Percentiles rank a stretch among this genome's conserved stretches.
Evolutionary conservation across 202 grass and related monocot genomes (phyloP).

Genomic region (Schoenoplectus triqueter): DNA sequence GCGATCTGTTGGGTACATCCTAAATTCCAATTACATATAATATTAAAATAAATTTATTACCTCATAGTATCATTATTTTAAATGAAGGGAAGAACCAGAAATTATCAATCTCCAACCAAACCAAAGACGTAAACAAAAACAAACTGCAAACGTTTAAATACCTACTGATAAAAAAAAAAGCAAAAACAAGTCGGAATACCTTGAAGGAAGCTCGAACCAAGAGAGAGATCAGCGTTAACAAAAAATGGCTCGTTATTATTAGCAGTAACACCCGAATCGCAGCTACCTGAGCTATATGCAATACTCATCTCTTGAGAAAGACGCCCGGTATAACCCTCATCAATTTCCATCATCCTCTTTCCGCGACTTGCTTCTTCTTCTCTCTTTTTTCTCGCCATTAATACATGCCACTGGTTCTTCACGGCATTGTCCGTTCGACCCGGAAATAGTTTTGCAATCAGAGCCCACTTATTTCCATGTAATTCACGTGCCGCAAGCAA

Average conservation of each 20-base stretch:
- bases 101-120: conserved; percentile 6
- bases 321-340: neutral
- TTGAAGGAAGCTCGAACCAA: conserved; percentile 4
- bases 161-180: neutral
- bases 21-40: neutral
- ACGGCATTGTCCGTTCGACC: conserved; percentile 49
- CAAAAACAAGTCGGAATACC: neutral
- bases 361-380: conserved; percentile 49
- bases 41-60: neutral
- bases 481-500: conserved; percentile 36
- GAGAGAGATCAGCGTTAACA: conserved; percentile 22
- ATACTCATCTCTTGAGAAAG: neutral
- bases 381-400: conserved; percentile 73
- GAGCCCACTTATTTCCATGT: conserved; percentile 43
- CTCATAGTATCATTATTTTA: neutral
- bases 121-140: neutral
- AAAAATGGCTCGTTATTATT: neutral
- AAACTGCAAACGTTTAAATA: neutral
- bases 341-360: conserved; percentile 4
- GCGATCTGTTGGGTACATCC: neutral
- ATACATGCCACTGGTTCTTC: conserved; percentile 43
- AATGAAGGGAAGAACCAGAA: too few species aligned
- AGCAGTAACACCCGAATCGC: conserved; percentile 3
- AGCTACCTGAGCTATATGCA: neutral
- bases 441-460: conserved; percentile 45